Conservation (phyloP, 495 filamentous ascomycete genomes). For the Penicillium malachiteum region DNA sequence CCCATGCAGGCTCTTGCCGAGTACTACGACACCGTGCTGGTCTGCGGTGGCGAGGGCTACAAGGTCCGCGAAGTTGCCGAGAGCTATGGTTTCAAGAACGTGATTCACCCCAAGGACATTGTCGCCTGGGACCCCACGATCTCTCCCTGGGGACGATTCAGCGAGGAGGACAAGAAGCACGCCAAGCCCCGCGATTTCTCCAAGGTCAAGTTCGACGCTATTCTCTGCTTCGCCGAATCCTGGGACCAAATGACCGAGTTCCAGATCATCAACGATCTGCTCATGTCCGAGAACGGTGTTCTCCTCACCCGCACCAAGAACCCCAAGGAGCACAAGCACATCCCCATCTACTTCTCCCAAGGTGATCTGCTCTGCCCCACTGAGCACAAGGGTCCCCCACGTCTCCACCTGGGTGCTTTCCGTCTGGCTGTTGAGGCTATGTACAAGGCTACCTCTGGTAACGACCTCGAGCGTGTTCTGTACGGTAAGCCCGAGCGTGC, state of each 20-base stretch:
- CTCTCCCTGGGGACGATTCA: conserved; percentile 78
- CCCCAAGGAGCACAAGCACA: conserved; percentile 50
- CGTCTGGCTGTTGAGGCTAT: conserved; percentile 73
- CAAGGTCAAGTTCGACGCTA: conserved; percentile 75
- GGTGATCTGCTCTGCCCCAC: conserved; percentile 75
- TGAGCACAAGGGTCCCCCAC: conserved; percentile 66
- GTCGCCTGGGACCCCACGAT: conserved; percentile 80
- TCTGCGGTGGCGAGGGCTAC: conserved; percentile 85
- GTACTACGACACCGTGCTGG: conserved; percentile 81
- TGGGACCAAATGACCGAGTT: conserved; percentile 80
- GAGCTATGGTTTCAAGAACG: conserved; percentile 85
- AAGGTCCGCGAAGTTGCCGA: conserved; percentile 83
- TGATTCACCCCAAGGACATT: conserved; percentile 86
- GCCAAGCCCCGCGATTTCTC: conserved; percentile 66
- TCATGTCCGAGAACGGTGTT: conserved; percentile 68
- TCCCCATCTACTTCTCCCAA: conserved; percentile 76
- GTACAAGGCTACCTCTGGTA: conserved; percentile 72
- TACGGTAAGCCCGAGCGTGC: conserved; percentile 80
- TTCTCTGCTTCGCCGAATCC: conserved; percentile 79
- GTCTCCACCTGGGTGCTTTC: conserved; percentile 75
- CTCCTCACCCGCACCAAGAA: conserved; percentile 66
- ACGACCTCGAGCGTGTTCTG: conserved; percentile 76
- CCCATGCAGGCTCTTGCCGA: conserved; percentile 87
- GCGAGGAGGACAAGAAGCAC: conserved; percentile 61
- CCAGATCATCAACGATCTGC: conserved; percentile 81